Conservation (phyloP, 768 basidiomycete species). For the Naganishia antarctica region DNA sequence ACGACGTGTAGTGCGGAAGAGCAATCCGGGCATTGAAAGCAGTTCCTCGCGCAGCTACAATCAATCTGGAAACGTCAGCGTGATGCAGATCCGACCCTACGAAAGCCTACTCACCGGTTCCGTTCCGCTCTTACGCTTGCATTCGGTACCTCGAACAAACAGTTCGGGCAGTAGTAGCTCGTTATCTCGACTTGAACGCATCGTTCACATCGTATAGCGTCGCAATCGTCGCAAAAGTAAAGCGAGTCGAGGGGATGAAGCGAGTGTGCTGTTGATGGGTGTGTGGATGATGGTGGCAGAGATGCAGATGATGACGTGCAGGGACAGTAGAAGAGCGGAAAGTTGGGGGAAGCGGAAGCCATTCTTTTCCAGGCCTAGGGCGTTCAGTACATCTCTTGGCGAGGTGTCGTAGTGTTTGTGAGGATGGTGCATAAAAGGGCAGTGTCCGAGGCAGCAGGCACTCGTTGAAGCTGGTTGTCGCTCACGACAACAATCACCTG, state of each 20-base stretch:
- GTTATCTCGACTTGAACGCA: slow-evolving; percentile 91
- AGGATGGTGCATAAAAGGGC: too few species aligned
- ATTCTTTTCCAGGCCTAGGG: too few species aligned
- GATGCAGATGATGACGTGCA: neutral
- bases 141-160: slow-evolving; percentile 94
- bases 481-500: too few species aligned
- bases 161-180: slow-evolving; percentile 96
- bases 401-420: too few species aligned
- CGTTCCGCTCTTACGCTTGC: slow-evolving; percentile 98
- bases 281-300: slow-evolving; percentile 11
- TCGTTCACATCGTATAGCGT: slow-evolving; percentile 84
- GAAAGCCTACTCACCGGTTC: slow-evolving; percentile 63
- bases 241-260: slow-evolving; percentile 79
- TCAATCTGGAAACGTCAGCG: too few species aligned
- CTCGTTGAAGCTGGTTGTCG: too few species aligned
- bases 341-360: neutral
- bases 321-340: slow-evolving; percentile 9
- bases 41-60: slow-evolving; percentile 88
- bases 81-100: too few species aligned
- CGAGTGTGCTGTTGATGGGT: slow-evolving; percentile 64
- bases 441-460: too few species aligned
- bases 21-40: slow-evolving; percentile 93
- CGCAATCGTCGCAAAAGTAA: slow-evolving; percentile 98
- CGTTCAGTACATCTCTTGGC: too few species aligned
- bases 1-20: slow-evolving; percentile 46